Evolutionary conservation across 306 rosid species (phyloP), one percentile per base, ranked within the genome.

Genomic region (Albizia julibrissin): DNA sequence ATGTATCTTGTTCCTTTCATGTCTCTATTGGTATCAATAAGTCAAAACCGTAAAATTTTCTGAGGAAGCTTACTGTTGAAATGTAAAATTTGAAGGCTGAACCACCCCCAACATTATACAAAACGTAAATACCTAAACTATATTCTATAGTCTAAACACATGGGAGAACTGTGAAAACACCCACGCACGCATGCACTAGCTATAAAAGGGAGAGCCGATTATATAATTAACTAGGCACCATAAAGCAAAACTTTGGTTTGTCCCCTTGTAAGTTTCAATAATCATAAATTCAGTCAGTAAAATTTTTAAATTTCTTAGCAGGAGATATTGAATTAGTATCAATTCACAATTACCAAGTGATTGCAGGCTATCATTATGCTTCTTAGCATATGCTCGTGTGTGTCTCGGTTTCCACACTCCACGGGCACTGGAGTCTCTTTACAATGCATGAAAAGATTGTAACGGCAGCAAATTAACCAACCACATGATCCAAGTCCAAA

Each of bases 371-470:
- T 22, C 22, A 42, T 49, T 31, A 76, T 40, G 49, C 42, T 47
- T n/a, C 44, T 71, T n/a, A 9, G 15, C 18, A n/a, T 34, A 6
- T 22, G 3, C 29, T 8, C 24, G 3, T n/a, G 24, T n/a, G 10
- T 2, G 29, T 56, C 4, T n/a, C 1, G 40, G 3, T 22, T 58
- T 59, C 13, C 43, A 39, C 56, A 75, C 10, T 72, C 62, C 46
- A 10, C 21, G 68, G 21, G 68, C 64, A 34, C 52, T 50, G 58
- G 46, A 70, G 76, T 76, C 74, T 54, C 64, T 16, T 74, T 8
- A 22, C 19, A 22, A 72, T 8, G 50, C 56, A 50, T 10, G 65
- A 72, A 58, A 62, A n/a, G 26, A 56, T 8, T 7, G 22, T 56
- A n/a, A 9, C 26, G 3, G 27, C 74, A 61, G 77, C 12, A 68